These are phyloP conservation scores for Ogataea wickerhamii DNA, from an alignment of 805 yeast genomes.

Conservation along the genomic window DNA sequence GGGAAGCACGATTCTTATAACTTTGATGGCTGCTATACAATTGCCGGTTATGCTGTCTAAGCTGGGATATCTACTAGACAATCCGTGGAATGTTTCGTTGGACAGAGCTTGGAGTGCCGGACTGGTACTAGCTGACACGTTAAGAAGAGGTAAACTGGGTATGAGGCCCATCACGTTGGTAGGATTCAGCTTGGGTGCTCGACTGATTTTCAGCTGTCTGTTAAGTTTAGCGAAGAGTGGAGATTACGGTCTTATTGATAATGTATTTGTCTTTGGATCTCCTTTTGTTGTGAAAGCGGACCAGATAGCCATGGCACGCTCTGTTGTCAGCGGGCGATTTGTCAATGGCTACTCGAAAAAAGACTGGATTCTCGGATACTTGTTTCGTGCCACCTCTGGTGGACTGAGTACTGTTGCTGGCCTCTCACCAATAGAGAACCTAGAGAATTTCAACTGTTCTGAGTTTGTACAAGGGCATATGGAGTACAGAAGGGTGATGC, in stretches of 20 bases:
- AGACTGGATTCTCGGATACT: constrained; percentile 95
- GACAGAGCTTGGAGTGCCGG: constrained; percentile 99
- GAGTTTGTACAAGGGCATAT: constrained; percentile 89
- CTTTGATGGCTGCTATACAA: constrained; percentile 90
- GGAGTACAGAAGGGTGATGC: constrained; percentile 95
- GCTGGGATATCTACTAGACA: constrained; percentile 82
- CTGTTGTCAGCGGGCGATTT: constrained; percentile 86
- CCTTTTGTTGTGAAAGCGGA: constrained; percentile 80
- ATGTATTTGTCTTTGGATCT: constrained; percentile 82
- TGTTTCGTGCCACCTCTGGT: constrained; percentile 93
- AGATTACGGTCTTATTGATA: constrained; percentile 84
- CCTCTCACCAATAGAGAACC: constrained; percentile 66
- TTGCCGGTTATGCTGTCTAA: constrained; percentile 89
- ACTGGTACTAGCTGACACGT: constrained; percentile 81
- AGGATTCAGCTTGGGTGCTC: constrained; percentile 91
- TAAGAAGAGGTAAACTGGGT: constrained; percentile 83
- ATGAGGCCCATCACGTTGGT: constrained; percentile 87
- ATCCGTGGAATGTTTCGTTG: constrained; percentile 96
- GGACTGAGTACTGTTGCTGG: constrained; percentile 93
- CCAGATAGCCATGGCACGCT: constrained; percentile 71
- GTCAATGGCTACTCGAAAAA: constrained; percentile 87
- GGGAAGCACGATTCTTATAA: constrained; percentile 85
- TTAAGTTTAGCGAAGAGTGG: constrained; percentile 81
- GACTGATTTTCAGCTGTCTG: constrained; percentile 86
- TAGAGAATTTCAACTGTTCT: constrained; percentile 87